Base-by-base conservation (phyloP, 1,284 basidiomycete species). In the Naganishia albida region DNA sequence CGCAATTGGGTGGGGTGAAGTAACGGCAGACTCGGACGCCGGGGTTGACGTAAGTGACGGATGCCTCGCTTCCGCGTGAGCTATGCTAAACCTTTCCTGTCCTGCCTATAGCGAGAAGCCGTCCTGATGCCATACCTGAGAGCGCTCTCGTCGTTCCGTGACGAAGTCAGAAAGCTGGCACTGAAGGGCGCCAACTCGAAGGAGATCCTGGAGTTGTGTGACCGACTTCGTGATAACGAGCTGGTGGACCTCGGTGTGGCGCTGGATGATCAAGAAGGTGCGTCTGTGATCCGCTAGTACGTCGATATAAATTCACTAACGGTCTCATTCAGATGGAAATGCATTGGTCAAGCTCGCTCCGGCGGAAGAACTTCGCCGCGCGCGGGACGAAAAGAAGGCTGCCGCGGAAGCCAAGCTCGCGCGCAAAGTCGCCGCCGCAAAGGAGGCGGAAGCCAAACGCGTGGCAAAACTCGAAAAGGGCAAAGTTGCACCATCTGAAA, bases 261-360 rank as follows among this genome's bases (percentile, higher is more conserved):
- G 12, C 82, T 99, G 48, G 96, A 99, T 74, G 96, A 99, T 79
- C 91, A 93, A 81, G 92, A 93, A 81, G 92, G 93, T 87, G 71
- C 71, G 78, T 72, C 8, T 15, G 20, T 8, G 16, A 6, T 7
- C 13, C 60, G 68, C 56, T 23, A 34, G 38, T 38, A 46, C 44
- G 20, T n/a, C n/a, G n/a, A n/a, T n/a, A n/a, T n/a, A n/a, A n/a
- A n/a, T n/a, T n/a, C n/a, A n/a, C n/a, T n/a, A n/a, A n/a, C 26
- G 25, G 42, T 52, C 4, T 38, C 52, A 2, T 25, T 44, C 67
- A 91, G 93, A 93, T 81, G 93, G 93, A n/a, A 87, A 87, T 71
- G 93, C 94, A 3, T 85, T 99, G 49, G 90, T 98, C 70, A 99
- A 99, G 80, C 83, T 99, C 50, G 90, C 96, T 18, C 83, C 91